Percentiles rank a stretch among this genome's conserved stretches.
phyloP scores from a whole-genome alignment of 2,329 filamentous ascomycete genomes.

The Lachnum nothofagi region DNA sequence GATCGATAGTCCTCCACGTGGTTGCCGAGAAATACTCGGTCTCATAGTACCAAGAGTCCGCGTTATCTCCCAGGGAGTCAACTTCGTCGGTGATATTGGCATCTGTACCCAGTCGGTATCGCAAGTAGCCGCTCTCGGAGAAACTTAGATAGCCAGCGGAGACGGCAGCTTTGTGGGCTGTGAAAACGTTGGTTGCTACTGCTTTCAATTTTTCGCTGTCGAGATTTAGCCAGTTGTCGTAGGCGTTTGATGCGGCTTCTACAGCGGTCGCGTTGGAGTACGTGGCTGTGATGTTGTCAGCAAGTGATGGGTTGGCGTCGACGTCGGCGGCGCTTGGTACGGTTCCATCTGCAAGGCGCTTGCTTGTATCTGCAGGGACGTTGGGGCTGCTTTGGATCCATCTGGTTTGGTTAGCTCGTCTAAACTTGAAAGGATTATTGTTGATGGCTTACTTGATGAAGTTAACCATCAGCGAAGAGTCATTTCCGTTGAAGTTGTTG shows the following conservation, averaged over 20 bases:
- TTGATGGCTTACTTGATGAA: slow-evolving; percentile 49
- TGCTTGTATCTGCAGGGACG: slow-evolving; percentile 11
- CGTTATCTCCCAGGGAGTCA: slow-evolving; percentile 4
- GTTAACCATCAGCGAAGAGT: slow-evolving; percentile 16
- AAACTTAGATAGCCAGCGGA: slow-evolving; percentile 67
- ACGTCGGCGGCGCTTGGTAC: slow-evolving; percentile 18
- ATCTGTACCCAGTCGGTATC: slow-evolving; percentile 60
- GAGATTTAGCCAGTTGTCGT: slow-evolving; percentile 12
- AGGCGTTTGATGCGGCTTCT: slow-evolving; percentile 6
- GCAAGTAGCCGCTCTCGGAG: slow-evolving; percentile 67
- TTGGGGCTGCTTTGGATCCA: slow-evolving; percentile 56
- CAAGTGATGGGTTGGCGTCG: slow-evolving; percentile 16
- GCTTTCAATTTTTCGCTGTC: slow-evolving; percentile 41
- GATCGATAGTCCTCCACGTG: slow-evolving; percentile 22
- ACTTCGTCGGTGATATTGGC: slow-evolving; percentile 42
- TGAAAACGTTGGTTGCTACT: slow-evolving; percentile 38
- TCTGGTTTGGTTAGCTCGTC: slow-evolving; percentile 33
- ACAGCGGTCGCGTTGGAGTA: slow-evolving; percentile 21
- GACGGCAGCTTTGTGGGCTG: slow-evolving; percentile 40
- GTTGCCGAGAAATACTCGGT: slow-evolving; percentile 23
- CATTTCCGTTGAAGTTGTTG: slow-evolving; percentile 50
- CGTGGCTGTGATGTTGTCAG: slow-evolving; percentile 5
- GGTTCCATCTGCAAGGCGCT: slow-evolving; percentile 18
- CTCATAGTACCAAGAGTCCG: slow-evolving; percentile 33
- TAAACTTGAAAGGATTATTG: neutral